These are phyloP conservation scores for Simmondsia chinensis DNA, from an alignment of 148 eudicot genomes.

Conservation along the genomic window DNA sequence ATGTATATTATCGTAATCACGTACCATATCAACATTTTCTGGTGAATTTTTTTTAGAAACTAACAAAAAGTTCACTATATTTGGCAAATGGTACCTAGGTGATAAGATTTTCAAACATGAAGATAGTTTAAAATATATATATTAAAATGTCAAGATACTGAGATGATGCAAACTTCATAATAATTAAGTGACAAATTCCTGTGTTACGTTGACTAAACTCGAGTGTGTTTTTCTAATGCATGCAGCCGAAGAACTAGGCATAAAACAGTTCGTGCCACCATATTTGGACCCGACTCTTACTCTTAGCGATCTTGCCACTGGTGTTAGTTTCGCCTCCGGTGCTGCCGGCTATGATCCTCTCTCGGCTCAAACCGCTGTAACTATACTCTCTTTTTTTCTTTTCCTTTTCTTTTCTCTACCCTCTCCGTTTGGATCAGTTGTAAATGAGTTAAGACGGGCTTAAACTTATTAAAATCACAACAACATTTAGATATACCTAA, in stretches of 20 bases:
- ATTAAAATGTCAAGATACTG: no score
- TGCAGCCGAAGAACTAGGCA: slow-evolving; percentile 35
- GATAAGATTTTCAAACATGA: no score
- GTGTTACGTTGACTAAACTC: no score
- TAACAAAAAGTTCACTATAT: no score
- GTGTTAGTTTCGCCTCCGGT: slow-evolving; percentile 42
- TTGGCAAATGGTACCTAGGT: no score
- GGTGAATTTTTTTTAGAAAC: no score
- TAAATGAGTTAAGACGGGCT: not conserved
- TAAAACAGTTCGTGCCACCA: slow-evolving; percentile 36
- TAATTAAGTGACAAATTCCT: no score
- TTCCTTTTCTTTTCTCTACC: not conserved
- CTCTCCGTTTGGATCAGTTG: not conserved
- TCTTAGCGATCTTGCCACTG: slow-evolving; percentile 25
- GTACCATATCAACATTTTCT: no score
- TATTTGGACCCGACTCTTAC: slow-evolving; percentile 31
- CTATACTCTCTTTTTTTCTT: not conserved
- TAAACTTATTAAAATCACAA: not conserved
- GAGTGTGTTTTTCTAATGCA: not conserved
- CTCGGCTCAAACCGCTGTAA: slow-evolving; percentile 29
- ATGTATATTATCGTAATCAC: no score
- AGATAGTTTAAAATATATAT: no score
- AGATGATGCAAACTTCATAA: no score
- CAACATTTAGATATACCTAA: no score
- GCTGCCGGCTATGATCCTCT: slow-evolving; percentile 34